Percentiles rank a stretch among this genome's conserved stretches.
Evolutionary conservation across 345 rosid genomes (phyloP).

Genomic region (Dipteronia sinensis): DNA sequence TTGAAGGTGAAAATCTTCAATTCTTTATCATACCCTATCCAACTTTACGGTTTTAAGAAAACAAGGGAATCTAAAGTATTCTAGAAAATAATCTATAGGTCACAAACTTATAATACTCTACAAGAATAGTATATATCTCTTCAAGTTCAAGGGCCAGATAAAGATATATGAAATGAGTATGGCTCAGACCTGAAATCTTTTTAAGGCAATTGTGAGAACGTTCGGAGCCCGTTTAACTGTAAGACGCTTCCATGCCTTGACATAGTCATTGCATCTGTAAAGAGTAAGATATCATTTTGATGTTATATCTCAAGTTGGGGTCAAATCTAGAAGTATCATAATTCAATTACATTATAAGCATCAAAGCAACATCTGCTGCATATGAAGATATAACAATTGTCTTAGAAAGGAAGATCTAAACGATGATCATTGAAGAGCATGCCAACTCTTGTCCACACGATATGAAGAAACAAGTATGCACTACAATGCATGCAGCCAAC

Average conservation of each 20-base stretch:
- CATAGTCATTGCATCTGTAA: constrained; percentile 84
- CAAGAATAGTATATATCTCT: not conserved
- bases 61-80: constrained; percentile 8
- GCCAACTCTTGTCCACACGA: not conserved
- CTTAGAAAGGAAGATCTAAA: not conserved
- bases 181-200: constrained; percentile 74
- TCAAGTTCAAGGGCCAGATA: not conserved
- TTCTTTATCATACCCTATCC: not conserved
- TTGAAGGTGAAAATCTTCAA: not conserved
- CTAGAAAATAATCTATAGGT: not conserved
- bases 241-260: constrained; percentile 94
- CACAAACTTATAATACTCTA: not conserved
- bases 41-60: not conserved
- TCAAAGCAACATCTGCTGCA: not conserved
- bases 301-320: not conserved
- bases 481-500: not conserved
- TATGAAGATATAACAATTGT: not conserved
- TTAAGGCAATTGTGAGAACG: constrained; percentile 91
- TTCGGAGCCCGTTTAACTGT: constrained; percentile 73
- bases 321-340: not conserved
- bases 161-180: not conserved
- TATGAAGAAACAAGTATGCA: not conserved
- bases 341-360: constrained; percentile 8
- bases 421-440: not conserved
- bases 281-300: constrained; percentile 5